Base-by-base conservation (phyloP, 192 early-diverging fungal genomes). In the Anaeromyces robustus region DNA sequence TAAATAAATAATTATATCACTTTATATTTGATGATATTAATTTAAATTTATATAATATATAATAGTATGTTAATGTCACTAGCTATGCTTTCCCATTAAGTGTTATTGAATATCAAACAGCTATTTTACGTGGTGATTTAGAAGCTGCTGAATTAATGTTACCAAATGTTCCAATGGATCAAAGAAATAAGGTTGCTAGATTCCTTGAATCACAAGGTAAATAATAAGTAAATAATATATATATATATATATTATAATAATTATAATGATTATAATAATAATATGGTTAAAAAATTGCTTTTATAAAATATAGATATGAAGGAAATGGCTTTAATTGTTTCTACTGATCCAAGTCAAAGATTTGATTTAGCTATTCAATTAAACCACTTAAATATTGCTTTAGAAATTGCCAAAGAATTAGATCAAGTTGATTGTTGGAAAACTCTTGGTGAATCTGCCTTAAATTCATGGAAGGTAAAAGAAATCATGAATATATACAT, bases 91-190 rank as follows among this genome's bases (percentile, higher is more conserved):
- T 99, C 79, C 97, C 98, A 12, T 85, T 98, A 81, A 92, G 93
- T 2, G 92, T 98, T 28, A 96, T 99, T 82, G 95, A 99, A 88
- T 99, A 99, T 86, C 98, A 99, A 86, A 98, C 96, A 9, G 96
- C 96, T 12, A 90, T 98, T 79, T 88, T 99, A 77, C 94, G 96
- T 52, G 97, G 95, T 26, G 98, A 99, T 85, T 83, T 96, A 80
- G 95, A 92, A 26, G 82, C 90, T 26, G 98, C 98, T 26, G 91
- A 88, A 28, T 83, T 86, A 34, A 82, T 98, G 79, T 87, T 99
- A 80, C 94, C 96, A 13, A 89, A 87, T n/a, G 90, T 99, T 11
- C 94, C 97, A 77, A 82, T 86, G 9, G 94, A 95, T 82, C 96
- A 99, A 85, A 88, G 94, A 30, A 94, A 94, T 84, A 90, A 93